These are phyloP conservation scores for Rosa rugosa DNA, from an alignment of 306 rosid species.

Conservation along the genomic window DNA sequence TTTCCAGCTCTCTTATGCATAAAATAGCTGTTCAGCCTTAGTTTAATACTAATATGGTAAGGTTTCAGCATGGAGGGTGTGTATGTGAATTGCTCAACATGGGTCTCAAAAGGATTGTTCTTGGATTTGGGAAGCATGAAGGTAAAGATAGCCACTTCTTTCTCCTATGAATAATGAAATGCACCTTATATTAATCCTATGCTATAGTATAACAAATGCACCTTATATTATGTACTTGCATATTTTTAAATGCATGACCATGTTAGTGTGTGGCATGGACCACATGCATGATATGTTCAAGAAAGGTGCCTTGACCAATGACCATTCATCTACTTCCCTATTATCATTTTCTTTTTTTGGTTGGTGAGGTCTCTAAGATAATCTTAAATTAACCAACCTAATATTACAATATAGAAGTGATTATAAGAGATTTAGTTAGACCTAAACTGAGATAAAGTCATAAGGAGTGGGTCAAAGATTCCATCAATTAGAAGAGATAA, in stretches of 20 bases:
- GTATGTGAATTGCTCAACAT: conserved; percentile 49
- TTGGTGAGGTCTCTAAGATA: conserved; percentile 8
- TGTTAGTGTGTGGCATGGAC: conserved; percentile 3
- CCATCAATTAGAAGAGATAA: background rate
- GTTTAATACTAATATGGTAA: conserved; percentile 18
- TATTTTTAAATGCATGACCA: background rate
- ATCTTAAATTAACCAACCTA: background rate
- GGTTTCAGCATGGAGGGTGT: conserved; percentile 40
- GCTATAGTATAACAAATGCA: background rate
- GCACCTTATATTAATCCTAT: background rate
- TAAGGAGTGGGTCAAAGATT: background rate
- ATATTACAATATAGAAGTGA: background rate
- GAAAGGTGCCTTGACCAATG: conserved; percentile 12
- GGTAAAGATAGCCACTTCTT: background rate
- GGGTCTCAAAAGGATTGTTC: conserved; percentile 17
- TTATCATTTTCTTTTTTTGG: background rate
- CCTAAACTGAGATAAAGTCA: background rate
- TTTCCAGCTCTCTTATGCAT: conserved; percentile 24
- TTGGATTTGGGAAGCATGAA: conserved; percentile 30
- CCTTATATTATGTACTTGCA: background rate
- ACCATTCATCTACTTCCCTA: conserved; percentile 6
- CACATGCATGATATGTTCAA: conserved; percentile 16
- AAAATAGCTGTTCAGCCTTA: conserved; percentile 6
- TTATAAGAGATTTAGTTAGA: background rate
- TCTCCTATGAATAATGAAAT: background rate